Evolutionary conservation across 352 stramenopile genomes (phyloP), one percentile per base, ranked within the genome.

Genomic region (Phytophthora sojae): DNA sequence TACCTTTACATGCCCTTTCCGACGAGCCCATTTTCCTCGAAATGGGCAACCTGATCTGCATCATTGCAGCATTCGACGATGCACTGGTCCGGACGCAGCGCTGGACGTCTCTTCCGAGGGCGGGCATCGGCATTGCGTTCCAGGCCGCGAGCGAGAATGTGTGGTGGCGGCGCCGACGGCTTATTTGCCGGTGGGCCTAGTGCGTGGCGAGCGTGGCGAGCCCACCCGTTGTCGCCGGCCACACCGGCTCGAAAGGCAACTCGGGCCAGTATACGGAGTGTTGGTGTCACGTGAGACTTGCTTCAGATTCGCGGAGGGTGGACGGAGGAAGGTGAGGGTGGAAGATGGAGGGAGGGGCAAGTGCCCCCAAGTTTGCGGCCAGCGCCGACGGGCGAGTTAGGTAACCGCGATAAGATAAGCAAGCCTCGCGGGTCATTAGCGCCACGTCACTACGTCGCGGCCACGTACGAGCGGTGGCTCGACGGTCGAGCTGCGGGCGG

Each of bases 11-110:
- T 53, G 14, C 17, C 21, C 50, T 51, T 60, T 42, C 26, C 30
- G 3, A 8, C 14, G 3, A 35, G n/a, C 30, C 62, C 30, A 69
- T 58, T 56, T 32, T 6, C n/a, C n/a, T 6, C 11, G 35, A 65
- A 59, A 70, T 65, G 63, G 63, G 63, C 47, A 65, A 61, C 21
- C 47, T 70, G 63, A 70, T 69, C 63, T 69, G 6, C 37, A 51
- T 14, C 37, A 37, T 61, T 62, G 35, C 51, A 55, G 61, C 49
- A 29, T 19, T 49, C 17, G 15, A 49, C 17, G 15, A 49, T 32
- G 17, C 21, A 49, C 54, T 21, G 21, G 29, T 23, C 47, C 39
- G 26, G 17, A 51, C 23, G 17, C 45, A 58, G 21, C 32, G 21
- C 64, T 51, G 49, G 57, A 71, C 35, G 39, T 29, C 37, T 71